Evolutionary conservation across 2,329 filamentous ascomycete species (phyloP), one percentile per base, ranked within the genome.

Genomic region (Plenodomus lindquistii): DNA sequence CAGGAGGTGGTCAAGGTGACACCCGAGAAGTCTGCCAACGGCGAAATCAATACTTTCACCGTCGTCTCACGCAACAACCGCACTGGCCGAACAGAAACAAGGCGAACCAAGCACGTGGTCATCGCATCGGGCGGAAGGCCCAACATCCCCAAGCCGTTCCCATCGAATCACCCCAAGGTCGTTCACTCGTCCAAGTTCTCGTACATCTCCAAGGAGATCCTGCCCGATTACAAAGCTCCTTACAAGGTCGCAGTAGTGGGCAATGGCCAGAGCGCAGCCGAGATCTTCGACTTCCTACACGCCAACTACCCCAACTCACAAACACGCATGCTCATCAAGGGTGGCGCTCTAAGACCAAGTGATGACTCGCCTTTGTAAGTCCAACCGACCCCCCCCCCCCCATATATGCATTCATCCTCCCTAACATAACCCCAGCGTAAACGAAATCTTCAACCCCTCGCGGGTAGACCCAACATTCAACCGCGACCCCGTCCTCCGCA

Each of bases 311-410:
- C 91, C 34, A 91, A 93, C 68, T 85, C 88, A 21, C 81, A 83
- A 61, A 92, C 91, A 0, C 83, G 79, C 29, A 75, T 99, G 48
- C 77, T 97, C 50, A 93, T 96, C 79, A 86, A 90, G 60, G 86
- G 87, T 36, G 84, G 91, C 55, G 91, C 93, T 47, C 75, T 99
- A 51, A 85, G 88, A 61, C 93, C 93, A 1, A 96, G 91, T 67
- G 93, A 99, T 68, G 94, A 97, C 72, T 96, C 91, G 44, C 94
- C 93, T 16, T 97, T 97, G 89, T 92, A 78, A 78, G 88, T 81
- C 18, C 11, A n/a, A n/a, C n/a, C n/a, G n/a, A n/a, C n/a, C n/a
- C n/a, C n/a, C n/a, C n/a, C n/a, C n/a, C n/a, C n/a, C n/a, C n/a
- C n/a, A n/a, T 4, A 24, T 27, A 13, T 16, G 29, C 16, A 16